Base-by-base conservation (phyloP, 768 basidiomycete genomes). In the Peribolospora baueri region DNA sequence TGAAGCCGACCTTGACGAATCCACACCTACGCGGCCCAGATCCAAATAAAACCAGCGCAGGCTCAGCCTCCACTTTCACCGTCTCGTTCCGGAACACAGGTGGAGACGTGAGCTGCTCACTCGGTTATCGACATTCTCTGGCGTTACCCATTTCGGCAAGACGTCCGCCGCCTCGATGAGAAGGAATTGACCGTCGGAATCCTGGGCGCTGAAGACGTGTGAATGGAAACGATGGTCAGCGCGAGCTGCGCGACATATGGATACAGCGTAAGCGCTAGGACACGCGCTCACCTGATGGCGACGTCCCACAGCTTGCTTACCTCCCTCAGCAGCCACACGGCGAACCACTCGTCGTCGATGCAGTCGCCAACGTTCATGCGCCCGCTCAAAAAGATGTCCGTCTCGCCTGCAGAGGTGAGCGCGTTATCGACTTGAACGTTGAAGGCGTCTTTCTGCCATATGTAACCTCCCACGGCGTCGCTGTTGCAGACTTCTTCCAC, bases 311-410 rank as follows among this genome's bases (percentile, higher is more conserved):
- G 77, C 46, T 72, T 68, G 58, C 79, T 81, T 56, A 91, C 72
- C 67, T 84, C 75, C 61, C 73, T 75, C 56, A 97, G 69, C 50
- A 97, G 70, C 84, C 85, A 97, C 13, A 95, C 87, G 10, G 76
- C 74, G 65, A 80, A 81, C 93, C 93, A 98, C 68, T 98, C 93
- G 62, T 98, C 93, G 66, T 98, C 90, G n/a, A 97, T 75, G 53
- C 79, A 83, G 68, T 98, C 93, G 3, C 93, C 91, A 36, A 97
- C 83, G 48, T 88, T 73, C 80, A 90, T 84, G 25, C 48, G 73
- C 70, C 7, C 90, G 87, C 63, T 86, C 79, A 1, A 95, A 68
- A 79, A n/a, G 67, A 71, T 48, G 40, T 51, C 11, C n/a, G 42
- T 41, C 52, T 50, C 38, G n/a, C 37, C 13, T 13, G 51, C 5